Evolutionary conservation across 352 stramenopile species (phyloP), one percentile per base, ranked within the genome.

Genomic region (Pythium dissotocum): DNA sequence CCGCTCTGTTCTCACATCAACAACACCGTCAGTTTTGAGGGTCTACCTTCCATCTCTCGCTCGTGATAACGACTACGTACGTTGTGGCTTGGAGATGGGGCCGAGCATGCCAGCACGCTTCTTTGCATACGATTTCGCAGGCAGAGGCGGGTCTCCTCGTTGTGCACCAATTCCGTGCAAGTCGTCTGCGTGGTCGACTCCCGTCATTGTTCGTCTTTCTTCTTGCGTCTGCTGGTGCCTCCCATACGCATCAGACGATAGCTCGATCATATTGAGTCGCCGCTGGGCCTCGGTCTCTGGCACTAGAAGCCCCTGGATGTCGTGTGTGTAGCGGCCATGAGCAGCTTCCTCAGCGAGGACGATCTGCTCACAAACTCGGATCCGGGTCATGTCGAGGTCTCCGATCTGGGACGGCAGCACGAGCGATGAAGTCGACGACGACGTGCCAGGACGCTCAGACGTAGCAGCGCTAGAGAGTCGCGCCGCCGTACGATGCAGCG

Each of bases 381-480:
- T 83, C 1, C 90, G 79, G 24, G 79, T 51, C 83, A 97, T 90
- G 53, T 98, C 90, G 2, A 92, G 63, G 63, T 97, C 85, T 16
- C 86, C 89, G 56, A 97, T 90, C 42, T 91, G 81, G 4, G 80
- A 93, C 0, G 89, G 83, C 18, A 72, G 71, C 28, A 63, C 59
- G 8, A 71, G 58, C 30, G 63, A 61, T 42, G 73, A 79, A 30
- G 63, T 58, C 48, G 73, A 79, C 24, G 1, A 80, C 58, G 0
- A 30, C 1, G 38, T 79, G 3, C 53, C 38, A 5, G 42, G 49
- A 16, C 57, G 56, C 14, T 56, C 42, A 0, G 57, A 58, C 13
- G n/a, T 40, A 7, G 59, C 46, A 36, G 46, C 46, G 26, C 56
- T 58, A 44, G 21, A 69, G 28, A 58, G 58, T 65, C 61, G 48